Base-by-base conservation (phyloP, 2,329 filamentous ascomycete species). In the Coniochaeta ligniaria region DNA sequence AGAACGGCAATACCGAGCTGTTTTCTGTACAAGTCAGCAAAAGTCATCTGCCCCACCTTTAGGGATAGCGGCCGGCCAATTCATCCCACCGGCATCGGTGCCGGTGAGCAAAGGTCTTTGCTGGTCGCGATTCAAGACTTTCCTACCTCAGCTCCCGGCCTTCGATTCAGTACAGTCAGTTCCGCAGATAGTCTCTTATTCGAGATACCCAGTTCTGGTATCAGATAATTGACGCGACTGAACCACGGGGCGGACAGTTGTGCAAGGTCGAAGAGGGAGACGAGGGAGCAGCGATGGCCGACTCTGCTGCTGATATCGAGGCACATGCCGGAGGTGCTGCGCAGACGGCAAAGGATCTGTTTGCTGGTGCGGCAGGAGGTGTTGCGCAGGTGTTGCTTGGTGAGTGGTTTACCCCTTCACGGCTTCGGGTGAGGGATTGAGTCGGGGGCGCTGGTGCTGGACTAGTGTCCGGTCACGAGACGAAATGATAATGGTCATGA, bases 331-430 rank as follows among this genome's bases (percentile, higher is more conserved):
- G 63, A 56, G 72, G 75, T 60, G 76, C 74, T 26, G 66, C 80
- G 67, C 85, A 88, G 71, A 89, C 90, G 57, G 79, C 87, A 69
- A 99, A 98, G 80, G 95, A 99, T 76, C 80, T 99, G 62, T 90
- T 94, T 71, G 86, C 95, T 12, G 95, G 95, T 41, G 95, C 95
- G 62, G 90, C 89, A 8, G 95, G 95, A 64, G 95, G 95, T 68
- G 83, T 98, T 68, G 94, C 95, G 20, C 95, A 99, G 76, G 95
- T 99, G 50, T 78, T 99, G 64, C 83, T 98, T 66, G 94, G 93
- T 96, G 78, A 76, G 86, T 82, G 43, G 4, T 24, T 47, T 43
- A 4, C 12, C 20, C 12, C 16, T 38, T 6, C 35, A 38, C 14
- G 31, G 31, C 5, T 12, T 16, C 3, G 9, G 28, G 24, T 54